Conservation (phyloP, 768 basidiomycete species). For the Rhizopogon sp. region DNA sequence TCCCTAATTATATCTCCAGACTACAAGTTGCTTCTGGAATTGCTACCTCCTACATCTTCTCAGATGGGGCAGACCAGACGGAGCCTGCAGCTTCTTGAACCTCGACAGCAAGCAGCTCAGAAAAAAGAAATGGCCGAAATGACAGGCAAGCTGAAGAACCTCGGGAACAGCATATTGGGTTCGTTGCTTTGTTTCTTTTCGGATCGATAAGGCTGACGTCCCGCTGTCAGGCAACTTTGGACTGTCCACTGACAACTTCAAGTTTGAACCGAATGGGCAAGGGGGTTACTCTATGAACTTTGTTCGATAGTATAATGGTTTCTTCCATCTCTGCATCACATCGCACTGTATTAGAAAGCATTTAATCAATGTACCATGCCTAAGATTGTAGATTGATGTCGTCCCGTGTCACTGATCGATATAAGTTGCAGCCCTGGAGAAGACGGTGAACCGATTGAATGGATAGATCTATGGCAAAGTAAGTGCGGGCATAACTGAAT, state of each 20-base stretch:
- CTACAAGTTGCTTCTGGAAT: constrained; percentile 63
- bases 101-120: constrained; percentile 70
- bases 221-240: constrained; percentile 76
- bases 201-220: background rate
- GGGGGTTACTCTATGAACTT: constrained; percentile 98
- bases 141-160: constrained; percentile 85
- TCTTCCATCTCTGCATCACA: background rate
- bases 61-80: constrained; percentile 43
- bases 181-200: constrained; percentile 12
- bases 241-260: constrained; percentile 93
- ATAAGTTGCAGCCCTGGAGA: constrained; percentile 15
- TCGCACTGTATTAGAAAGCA: background rate
- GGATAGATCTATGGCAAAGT: constrained; percentile 23
- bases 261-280: constrained; percentile 89
- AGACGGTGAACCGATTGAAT: constrained; percentile 22
- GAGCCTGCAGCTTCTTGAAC: constrained; percentile 53
- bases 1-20: constrained; percentile 41
- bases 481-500: background rate
- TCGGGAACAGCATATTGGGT: constrained; percentile 91
- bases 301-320: constrained; percentile 33
- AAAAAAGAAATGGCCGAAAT: constrained; percentile 89
- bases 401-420: constrained; percentile 10
- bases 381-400: background rate
- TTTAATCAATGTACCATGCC: background rate
- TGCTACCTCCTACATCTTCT: constrained; percentile 54